Conservation (phyloP, 139 green algal species). For the Chlamydomonas applanata region DNA sequence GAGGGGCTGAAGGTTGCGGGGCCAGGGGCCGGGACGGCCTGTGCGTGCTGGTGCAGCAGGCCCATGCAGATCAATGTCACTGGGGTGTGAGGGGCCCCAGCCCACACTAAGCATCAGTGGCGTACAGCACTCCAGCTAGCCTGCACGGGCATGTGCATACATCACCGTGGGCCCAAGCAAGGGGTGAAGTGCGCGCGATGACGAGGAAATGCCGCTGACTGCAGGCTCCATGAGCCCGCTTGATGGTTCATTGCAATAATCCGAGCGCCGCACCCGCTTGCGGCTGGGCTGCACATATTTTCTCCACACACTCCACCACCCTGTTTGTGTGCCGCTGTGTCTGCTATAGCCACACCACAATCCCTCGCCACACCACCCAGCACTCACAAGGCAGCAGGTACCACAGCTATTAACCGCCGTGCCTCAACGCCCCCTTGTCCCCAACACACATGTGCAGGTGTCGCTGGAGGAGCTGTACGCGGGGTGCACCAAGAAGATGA, state of each 20-base stretch:
- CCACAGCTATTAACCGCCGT: too few species aligned
- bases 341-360: too few species aligned
- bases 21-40: too few species aligned
- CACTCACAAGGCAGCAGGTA: too few species aligned
- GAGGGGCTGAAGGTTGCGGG: too few species aligned
- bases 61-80: too few species aligned
- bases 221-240: too few species aligned
- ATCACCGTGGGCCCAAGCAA: not conserved
- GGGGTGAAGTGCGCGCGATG: not conserved
- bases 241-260: not conserved
- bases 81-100: too few species aligned
- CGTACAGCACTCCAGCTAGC: conserved; percentile 53
- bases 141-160: conserved; percentile 26
- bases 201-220: not conserved
- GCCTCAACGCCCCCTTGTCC: not conserved
- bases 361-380: too few species aligned
- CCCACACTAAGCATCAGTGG: too few species aligned
- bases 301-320: not conserved
- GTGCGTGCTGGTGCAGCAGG: too few species aligned
- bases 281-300: not conserved
- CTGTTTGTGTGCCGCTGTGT: not conserved
- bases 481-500: conserved; percentile 64
- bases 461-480: conserved; percentile 60
- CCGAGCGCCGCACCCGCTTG: not conserved
- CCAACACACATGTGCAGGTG: conserved; percentile 13